These are phyloP conservation scores for Corymbia calophylla DNA, from an alignment of 441 rosid genomes.

Conservation along the genomic window DNA sequence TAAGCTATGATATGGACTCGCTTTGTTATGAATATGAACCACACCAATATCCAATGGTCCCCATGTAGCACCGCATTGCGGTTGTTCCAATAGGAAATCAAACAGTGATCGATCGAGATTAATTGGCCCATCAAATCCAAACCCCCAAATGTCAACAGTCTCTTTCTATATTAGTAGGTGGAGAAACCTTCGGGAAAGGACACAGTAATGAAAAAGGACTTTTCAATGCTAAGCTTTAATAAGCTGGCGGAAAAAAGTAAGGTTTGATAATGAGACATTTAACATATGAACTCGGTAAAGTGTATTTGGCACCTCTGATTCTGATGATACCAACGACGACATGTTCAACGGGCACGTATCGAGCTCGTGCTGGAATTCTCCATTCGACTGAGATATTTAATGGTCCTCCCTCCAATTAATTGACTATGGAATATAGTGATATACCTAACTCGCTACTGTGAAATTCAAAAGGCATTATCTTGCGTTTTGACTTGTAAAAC, in stretches of 20 bases:
- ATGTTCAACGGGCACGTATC: background rate
- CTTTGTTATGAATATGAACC: background rate
- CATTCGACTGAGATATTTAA: background rate
- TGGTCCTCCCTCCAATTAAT: background rate
- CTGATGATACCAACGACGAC: background rate
- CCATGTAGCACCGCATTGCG: background rate
- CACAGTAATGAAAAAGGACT: background rate
- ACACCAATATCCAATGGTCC: background rate
- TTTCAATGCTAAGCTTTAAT: background rate
- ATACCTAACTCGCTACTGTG: background rate
- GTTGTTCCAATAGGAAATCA: background rate
- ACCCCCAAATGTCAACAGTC: background rate
- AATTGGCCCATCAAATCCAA: background rate
- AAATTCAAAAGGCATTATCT: background rate
- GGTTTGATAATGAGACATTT: background rate
- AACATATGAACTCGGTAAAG: background rate
- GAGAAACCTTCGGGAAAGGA: background rate
- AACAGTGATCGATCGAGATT: background rate
- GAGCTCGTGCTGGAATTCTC: background rate
- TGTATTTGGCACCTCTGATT: background rate
- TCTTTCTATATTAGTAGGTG: background rate
- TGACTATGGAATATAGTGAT: background rate
- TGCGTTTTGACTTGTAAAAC: background rate
- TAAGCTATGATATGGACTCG: conserved; percentile 4
- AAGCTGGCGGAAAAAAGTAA: background rate